phyloP scores from a whole-genome alignment of 208 protist genomes.

The Trypanosoma mega region DNA sequence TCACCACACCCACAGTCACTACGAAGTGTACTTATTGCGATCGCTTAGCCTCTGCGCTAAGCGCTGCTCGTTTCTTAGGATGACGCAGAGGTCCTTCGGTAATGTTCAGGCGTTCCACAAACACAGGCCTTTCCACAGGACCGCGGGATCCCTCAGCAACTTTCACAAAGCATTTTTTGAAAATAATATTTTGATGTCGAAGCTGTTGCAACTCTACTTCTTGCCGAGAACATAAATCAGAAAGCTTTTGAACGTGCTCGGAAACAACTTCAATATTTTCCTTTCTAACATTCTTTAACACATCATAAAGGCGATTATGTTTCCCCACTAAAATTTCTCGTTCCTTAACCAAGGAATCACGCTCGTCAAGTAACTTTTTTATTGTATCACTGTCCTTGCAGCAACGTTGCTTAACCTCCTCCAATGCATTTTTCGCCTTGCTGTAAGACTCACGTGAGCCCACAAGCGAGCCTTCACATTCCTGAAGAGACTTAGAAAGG shows the following conservation, averaged over 20 bases:
- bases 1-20: background rate
- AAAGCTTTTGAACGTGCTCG: slow-evolving; percentile 53
- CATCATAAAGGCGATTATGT: slow-evolving; percentile 83
- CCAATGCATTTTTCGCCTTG: slow-evolving; percentile 40
- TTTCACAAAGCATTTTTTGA: slow-evolving; percentile 69
- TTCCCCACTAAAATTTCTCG: slow-evolving; percentile 73
- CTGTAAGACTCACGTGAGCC: slow-evolving; percentile 36
- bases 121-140: slow-evolving; percentile 56
- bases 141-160: slow-evolving; percentile 56
- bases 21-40: background rate
- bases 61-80: slow-evolving; percentile 60
- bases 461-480: slow-evolving; percentile 23
- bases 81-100: slow-evolving; percentile 77
- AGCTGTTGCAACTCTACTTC: slow-evolving; percentile 76
- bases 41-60: slow-evolving; percentile 14
- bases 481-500: slow-evolving; percentile 34
- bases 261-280: slow-evolving; percentile 40
- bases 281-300: slow-evolving; percentile 49
- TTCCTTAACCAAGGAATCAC: slow-evolving; percentile 60
- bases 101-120: slow-evolving; percentile 73
- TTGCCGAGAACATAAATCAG: slow-evolving; percentile 63
- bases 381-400: slow-evolving; percentile 50
- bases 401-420: slow-evolving; percentile 67
- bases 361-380: slow-evolving; percentile 50
- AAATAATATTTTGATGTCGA: slow-evolving; percentile 57